A percentile compares a stretch with the other conserved stretches of the same genome.
These are phyloP conservation scores for Asterochloris sp. DNA, from an alignment of 139 green algal species.

Conservation along the genomic window DNA sequence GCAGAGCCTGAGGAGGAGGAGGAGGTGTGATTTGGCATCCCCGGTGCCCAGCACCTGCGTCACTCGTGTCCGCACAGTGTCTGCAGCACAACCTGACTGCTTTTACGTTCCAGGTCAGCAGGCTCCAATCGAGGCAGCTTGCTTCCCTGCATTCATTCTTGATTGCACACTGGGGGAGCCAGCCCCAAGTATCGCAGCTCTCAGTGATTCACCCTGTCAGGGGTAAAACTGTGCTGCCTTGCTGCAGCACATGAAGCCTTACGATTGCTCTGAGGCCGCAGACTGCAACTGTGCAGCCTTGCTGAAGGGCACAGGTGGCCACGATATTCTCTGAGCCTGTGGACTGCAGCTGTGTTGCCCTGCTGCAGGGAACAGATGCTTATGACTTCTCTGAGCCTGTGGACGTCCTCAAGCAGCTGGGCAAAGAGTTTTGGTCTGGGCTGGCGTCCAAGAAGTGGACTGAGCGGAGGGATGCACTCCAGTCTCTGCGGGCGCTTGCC, in stretches of 20 bases:
- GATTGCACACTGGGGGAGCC: too few species aligned
- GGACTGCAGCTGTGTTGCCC: background rate
- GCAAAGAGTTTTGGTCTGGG: conserved; percentile 71
- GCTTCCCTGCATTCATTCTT: too few species aligned
- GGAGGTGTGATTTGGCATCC: too few species aligned
- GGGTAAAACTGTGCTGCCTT: too few species aligned
- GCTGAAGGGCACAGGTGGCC: background rate
- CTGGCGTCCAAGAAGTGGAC: conserved; percentile 85
- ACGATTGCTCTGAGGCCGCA: too few species aligned
- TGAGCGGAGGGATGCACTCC: conserved; percentile 69
- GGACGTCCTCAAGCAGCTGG: conserved; percentile 45
- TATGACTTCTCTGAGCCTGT: conserved; percentile 80
- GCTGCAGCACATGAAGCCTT: too few species aligned
- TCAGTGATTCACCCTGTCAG: too few species aligned
- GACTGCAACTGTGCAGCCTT: too few species aligned
- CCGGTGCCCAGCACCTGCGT: too few species aligned
- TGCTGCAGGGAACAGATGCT: conserved; percentile 49
- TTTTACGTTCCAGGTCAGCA: too few species aligned
- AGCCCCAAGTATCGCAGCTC: too few species aligned
- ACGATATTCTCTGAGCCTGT: background rate
- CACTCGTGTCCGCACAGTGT: background rate
- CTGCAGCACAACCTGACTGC: background rate
- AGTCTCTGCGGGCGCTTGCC: conserved; percentile 52
- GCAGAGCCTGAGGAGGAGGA: background rate
- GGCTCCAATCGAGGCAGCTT: too few species aligned